Evolutionary conservation across 208 protist genomes (phyloP).

Genomic region (Histomonas meleagridis): DNA sequence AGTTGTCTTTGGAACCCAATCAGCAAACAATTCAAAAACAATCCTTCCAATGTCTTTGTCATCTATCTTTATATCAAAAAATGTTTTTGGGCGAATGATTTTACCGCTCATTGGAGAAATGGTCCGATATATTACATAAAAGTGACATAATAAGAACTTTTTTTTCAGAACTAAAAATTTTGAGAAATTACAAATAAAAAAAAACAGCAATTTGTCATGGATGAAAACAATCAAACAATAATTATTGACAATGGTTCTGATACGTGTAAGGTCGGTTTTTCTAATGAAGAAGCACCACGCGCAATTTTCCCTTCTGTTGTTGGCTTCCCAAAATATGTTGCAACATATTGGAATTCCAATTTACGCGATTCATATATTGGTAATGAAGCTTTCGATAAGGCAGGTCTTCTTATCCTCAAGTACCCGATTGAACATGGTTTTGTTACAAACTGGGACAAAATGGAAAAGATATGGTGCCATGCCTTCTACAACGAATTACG

Average conservation of each 20-base stretch:
- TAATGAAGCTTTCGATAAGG: slow-evolving; percentile 74
- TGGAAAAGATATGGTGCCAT: slow-evolving; percentile 88
- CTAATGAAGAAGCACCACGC: slow-evolving; percentile 82
- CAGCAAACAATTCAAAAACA: slow-evolving; percentile 48
- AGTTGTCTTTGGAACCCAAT: slow-evolving; percentile 54
- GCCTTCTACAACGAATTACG: slow-evolving; percentile 93
- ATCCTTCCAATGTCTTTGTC: slow-evolving; percentile 48
- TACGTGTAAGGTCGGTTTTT: slow-evolving; percentile 75
- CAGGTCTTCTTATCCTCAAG: slow-evolving; percentile 73
- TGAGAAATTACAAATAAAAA: no score
- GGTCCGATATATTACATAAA: no score
- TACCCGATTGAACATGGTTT: slow-evolving; percentile 72
- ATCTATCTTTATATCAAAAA: slow-evolving; percentile 53
- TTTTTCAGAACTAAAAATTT: no score
- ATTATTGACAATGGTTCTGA: slow-evolving; percentile 51
- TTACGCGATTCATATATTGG: no score
- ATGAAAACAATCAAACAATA: neutral
- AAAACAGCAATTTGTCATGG: no score
- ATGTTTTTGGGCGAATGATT: slow-evolving; percentile 40
- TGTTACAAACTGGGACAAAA: slow-evolving; percentile 89
- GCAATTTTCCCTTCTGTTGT: slow-evolving; percentile 87
- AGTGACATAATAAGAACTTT: no score
- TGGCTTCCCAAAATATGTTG: slow-evolving; percentile 74
- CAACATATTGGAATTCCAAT: no score
- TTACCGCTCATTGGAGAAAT: neutral